Evolutionary conservation across 306 rosid genomes (phyloP).

Genomic region (Heteromeles arbutifolia): DNA sequence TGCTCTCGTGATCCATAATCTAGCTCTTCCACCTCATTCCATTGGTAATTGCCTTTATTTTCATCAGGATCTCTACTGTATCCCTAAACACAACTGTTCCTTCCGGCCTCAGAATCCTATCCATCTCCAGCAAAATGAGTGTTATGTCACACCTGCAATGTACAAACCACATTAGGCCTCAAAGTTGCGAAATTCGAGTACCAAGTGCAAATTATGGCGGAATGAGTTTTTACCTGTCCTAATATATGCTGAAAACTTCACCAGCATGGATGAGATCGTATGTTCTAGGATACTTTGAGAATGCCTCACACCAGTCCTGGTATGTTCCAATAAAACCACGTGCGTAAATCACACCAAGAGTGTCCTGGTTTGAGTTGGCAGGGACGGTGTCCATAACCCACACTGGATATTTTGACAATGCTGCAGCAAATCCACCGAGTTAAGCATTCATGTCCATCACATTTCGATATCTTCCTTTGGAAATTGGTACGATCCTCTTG

Average conservation of each 20-base stretch:
- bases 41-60: slow-evolving; percentile 57
- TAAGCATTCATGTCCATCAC: slow-evolving; percentile 88
- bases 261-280: slow-evolving; percentile 89
- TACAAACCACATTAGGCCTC: background rate
- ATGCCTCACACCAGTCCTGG: slow-evolving; percentile 94
- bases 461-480: slow-evolving; percentile 64
- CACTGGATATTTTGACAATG: slow-evolving; percentile 52
- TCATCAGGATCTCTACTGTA: slow-evolving; percentile 63
- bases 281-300: slow-evolving; percentile 92
- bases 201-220: background rate
- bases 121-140: slow-evolving; percentile 72
- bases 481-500: slow-evolving; percentile 46
- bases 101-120: slow-evolving; percentile 91
- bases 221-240: slow-evolving; percentile 51
- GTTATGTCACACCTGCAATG: slow-evolving; percentile 67
- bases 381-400: slow-evolving; percentile 97
- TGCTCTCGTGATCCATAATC: slow-evolving; percentile 84
- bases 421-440: slow-evolving; percentile 86
- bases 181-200: background rate
- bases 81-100: slow-evolving; percentile 84
- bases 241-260: slow-evolving; percentile 71
- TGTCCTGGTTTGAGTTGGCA: slow-evolving; percentile 57
- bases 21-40: slow-evolving; percentile 82
- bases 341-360: slow-evolving; percentile 76
- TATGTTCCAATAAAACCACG: slow-evolving; percentile 86